Evolutionary conservation across 257 asterid species (phyloP), one percentile per base, ranked within the genome.

Genomic region (Ballota nigra): DNA sequence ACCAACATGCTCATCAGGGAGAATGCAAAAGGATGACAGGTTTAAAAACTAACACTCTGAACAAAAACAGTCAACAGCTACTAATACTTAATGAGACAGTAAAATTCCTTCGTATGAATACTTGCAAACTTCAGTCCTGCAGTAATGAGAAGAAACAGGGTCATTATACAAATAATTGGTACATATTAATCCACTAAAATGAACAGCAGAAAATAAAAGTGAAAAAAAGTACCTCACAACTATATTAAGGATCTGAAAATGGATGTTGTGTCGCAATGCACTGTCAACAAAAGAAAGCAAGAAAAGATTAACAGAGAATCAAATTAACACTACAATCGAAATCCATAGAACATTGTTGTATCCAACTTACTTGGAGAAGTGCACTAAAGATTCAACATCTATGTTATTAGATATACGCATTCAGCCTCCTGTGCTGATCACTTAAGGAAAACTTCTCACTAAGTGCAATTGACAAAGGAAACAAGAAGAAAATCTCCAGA

Each of bases 401-500:
- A 84, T 65, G 75, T 85, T 80, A 86, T 75, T 75, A 70, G 74
- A 78, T 82, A 83, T 62, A 71, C 52, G 77, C 88, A 79, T 88
- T 69, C 80, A 81, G 86, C 83, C 85, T 70, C 87, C 72, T 78
- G 83, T 63, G 73, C 79, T 83, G 83, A 75, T 86, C 83, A 80
- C 79, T 84, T 63, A 76, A 71, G 69, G 63, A 75, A 76, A 78
- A 82, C 75, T 81, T 82, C 81, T 76, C 84, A 82, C 92, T 88
- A 92, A 73, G 98, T 92, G 86, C 89, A 87, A 80, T 89, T 86
- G 89, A 89, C 89, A 75, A 88, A 89, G 83, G 95, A 86, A 81
- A 92, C 87, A 74, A 95, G 89, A 83, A 83, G 91, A 80, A 81
- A 92, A 80, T 82, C 83, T 78, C 97, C 90, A 82, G 79, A 77